Evolutionary conservation across 257 asterid species (phyloP).

Genomic region (Nicotiana attenuata): DNA sequence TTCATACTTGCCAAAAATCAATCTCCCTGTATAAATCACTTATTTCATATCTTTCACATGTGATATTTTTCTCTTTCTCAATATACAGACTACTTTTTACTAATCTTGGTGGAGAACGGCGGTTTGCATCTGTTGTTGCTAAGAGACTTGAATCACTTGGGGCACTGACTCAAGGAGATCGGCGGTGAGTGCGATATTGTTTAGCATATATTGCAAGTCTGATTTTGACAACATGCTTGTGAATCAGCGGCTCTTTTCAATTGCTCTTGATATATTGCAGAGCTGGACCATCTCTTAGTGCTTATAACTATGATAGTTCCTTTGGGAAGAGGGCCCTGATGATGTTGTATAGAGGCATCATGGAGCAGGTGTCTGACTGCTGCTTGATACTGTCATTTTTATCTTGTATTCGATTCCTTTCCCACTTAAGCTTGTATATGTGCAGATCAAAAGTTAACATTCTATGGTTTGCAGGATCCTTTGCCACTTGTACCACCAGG

Average conservation of each 20-base stretch:
- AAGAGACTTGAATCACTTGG: constrained; percentile 97
- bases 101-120: constrained; percentile 97
- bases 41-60: neutral
- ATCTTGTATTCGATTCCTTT: neutral
- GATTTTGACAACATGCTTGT: neutral
- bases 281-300: constrained; percentile 95
- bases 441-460: neutral
- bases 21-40: neutral
- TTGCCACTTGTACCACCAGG: constrained; percentile 82
- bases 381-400: constrained; percentile 11
- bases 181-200: constrained; percentile 49
- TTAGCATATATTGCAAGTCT: neutral
- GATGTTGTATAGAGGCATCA: constrained; percentile 70
- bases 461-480: constrained; percentile 42
- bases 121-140: constrained; percentile 97
- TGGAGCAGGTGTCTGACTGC: constrained; percentile 64
- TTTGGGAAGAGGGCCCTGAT: constrained; percentile 83
- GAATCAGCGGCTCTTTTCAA: neutral
- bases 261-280: constrained; percentile 42
- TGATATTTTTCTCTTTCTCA: neutral
- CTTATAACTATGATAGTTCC: constrained; percentile 90
- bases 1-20: neutral
- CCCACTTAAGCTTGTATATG: neutral
- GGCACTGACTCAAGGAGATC: constrained; percentile 98
- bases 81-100: constrained; percentile 74